Conservation (phyloP, 129 eudicot genomes). For the Kitagawia praeruptora region DNA sequence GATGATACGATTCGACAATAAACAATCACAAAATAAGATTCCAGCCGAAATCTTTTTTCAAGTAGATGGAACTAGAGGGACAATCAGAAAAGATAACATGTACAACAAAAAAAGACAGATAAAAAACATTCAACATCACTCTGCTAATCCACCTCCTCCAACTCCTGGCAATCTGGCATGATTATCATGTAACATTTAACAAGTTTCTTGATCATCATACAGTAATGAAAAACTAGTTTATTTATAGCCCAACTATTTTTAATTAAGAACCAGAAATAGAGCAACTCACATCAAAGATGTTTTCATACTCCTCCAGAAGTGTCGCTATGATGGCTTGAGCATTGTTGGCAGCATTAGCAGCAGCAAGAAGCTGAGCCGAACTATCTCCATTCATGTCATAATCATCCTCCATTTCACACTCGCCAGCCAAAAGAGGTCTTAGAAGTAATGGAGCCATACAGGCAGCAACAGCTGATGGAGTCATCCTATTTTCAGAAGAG, state of each 20-base stretch:
- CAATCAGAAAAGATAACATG: neutral
- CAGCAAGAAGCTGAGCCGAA: slow-evolving; percentile 97
- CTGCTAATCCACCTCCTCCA: neutral
- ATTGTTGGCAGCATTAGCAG: slow-evolving; percentile 97
- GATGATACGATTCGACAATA: neutral
- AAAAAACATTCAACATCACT: neutral
- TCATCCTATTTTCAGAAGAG: slow-evolving; percentile 79
- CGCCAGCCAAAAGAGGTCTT: slow-evolving; percentile 95
- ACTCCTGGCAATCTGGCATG: neutral
- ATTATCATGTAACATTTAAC: neutral
- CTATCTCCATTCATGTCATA: slow-evolving; percentile 66
- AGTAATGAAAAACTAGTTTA: neutral
- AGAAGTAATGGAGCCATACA: slow-evolving; percentile 98
- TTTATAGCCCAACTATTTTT: neutral
- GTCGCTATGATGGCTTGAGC: slow-evolving; percentile 84
- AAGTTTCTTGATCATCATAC: neutral
- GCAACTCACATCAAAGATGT: slow-evolving; percentile 68
- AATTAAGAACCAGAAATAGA: slow-evolving; percentile 12
- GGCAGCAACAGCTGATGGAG: slow-evolving; percentile 91
- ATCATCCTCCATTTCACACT: slow-evolving; percentile 88
- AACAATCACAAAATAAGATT: neutral
- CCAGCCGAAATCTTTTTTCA: neutral
- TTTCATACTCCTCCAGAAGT: slow-evolving; percentile 81
- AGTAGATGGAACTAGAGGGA: neutral
- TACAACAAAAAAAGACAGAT: neutral